Evolutionary conservation across 2,329 filamentous ascomycete genomes (phyloP), one percentile per base, ranked within the genome.

Genomic region (Claviceps fusiformis): DNA sequence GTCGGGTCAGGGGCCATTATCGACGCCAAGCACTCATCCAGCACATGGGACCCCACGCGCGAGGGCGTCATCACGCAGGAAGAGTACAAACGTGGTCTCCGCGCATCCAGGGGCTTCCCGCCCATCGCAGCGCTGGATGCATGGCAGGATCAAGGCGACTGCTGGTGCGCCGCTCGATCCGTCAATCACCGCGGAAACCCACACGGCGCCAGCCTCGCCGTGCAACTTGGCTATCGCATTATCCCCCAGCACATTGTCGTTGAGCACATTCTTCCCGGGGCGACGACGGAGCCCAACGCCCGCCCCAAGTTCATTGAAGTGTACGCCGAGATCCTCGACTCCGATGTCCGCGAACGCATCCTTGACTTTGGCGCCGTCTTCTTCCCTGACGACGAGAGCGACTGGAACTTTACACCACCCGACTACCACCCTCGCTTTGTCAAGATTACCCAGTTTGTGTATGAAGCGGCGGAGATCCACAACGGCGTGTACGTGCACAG

Each of bases 111-210:
- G 9, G 41, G 54, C 35, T 54, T 56, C 3, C 70, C 75, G 1
- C 75, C 77, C 0, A 63, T 71, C n/a, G 68, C 75, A 0, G 89
- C 86, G 0, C 74, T 95, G 2, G 52, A 55, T 1, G 70, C 74
- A 3, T 95, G 91, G 89, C 74, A 83, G 10, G 87, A 95, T 51
- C 78, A 85, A 39, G 88, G 87, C 24, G 87, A 97, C 58, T 95
- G 89, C 69, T 97, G 89, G 87, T 97, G 92, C 67, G 83, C 85
- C 5, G 76, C 73, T 0, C 65, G 63, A 3, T 70, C 71, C 0
- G 59, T 64, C 11, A 70, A 75, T 51, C 67, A 66, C 15, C 70
- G 71, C 17, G 68, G 69, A 11, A 64, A 66, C 17, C 74, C 75
- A 8, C 75, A 77, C 51, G 80, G 82, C 43, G 81, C 83, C 2